phyloP scores from a whole-genome alignment of 2,329 filamentous ascomycete genomes.

The Exserohilum rostratum region DNA sequence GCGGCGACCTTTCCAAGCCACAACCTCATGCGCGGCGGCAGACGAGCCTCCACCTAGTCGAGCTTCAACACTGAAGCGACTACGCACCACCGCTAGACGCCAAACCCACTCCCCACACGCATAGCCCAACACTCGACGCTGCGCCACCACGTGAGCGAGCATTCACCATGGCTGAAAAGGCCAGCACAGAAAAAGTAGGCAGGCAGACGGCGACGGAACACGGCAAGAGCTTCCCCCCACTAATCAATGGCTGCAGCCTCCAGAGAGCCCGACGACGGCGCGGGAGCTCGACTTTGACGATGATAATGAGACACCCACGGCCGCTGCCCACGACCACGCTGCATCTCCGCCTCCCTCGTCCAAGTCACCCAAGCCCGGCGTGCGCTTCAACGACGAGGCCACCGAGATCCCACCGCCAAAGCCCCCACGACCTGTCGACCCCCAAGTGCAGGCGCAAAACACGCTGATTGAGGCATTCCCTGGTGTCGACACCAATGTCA shows the following conservation, averaged over 20 bases:
- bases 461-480: constrained; percentile 96
- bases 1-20: constrained; percentile 15
- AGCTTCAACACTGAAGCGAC: constrained; percentile 1
- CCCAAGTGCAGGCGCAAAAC: constrained; percentile 82
- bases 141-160: background rate
- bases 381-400: constrained; percentile 55
- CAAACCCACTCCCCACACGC: background rate
- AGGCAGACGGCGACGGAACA: background rate
- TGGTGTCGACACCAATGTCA: constrained; percentile 75
- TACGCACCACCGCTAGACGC: background rate
- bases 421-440: constrained; percentile 80
- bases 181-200: constrained; percentile 18
- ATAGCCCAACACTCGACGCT: background rate
- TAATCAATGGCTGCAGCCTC: constrained; percentile 20
- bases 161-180: constrained; percentile 28
- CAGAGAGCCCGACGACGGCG: constrained; percentile 57
- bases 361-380: constrained; percentile 51
- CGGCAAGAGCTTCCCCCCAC: background rate
- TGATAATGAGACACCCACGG: constrained; percentile 55
- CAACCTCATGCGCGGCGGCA: constrained; percentile 17
- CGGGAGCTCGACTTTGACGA: constrained; percentile 64
- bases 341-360: constrained; percentile 47
- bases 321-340: constrained; percentile 30
- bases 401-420: constrained; percentile 69
- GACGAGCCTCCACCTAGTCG: constrained; percentile 1